Evolutionary conservation across 2,329 filamentous ascomycete genomes (phyloP).

Genomic region (Davidsoniella australis): DNA sequence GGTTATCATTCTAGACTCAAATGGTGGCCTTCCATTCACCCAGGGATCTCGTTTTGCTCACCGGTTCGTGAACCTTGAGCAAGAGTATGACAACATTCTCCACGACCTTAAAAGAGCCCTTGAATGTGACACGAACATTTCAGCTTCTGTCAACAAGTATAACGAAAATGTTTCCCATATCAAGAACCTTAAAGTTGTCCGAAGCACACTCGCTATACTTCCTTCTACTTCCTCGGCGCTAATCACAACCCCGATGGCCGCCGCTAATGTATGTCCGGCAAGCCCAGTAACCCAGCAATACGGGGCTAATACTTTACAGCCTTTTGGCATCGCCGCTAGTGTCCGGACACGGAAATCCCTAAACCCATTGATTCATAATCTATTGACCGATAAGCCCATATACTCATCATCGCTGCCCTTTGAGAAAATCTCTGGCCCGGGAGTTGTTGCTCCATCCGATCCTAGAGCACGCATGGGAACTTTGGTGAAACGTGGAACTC

Average conservation of each 20-base stretch:
- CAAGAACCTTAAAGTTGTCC: conserved; percentile 57
- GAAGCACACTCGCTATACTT: conserved; percentile 53
- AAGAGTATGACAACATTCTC: conserved; percentile 62
- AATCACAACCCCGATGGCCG: conserved; percentile 73
- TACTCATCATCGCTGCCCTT: conserved; percentile 81
- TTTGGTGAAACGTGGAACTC: conserved; percentile 81
- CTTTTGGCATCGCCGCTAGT: conserved; percentile 12
- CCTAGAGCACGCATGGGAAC: conserved; percentile 36
- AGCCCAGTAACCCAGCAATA: conserved; percentile 23
- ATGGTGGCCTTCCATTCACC: conserved; percentile 65
- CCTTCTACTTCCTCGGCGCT: conserved; percentile 75
- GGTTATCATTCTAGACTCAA: conserved; percentile 72
- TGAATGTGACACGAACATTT: conserved; percentile 12
- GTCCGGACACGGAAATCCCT: conserved; percentile 31
- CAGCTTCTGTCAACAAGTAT: not conserved
- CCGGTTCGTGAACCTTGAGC: conserved; percentile 75
- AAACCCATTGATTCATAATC: conserved; percentile 87
- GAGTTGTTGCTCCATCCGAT: conserved; percentile 5
- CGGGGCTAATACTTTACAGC: not conserved
- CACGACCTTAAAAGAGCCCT: conserved; percentile 19
- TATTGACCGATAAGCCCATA: conserved; percentile 85
- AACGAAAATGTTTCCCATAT: conserved; percentile 30
- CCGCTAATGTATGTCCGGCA: conserved; percentile 32
- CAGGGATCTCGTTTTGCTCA: conserved; percentile 22
- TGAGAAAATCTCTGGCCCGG: conserved; percentile 34